phyloP scores from a whole-genome alignment of 2,329 filamentous ascomycete species.

The Exophiala sideris region DNA sequence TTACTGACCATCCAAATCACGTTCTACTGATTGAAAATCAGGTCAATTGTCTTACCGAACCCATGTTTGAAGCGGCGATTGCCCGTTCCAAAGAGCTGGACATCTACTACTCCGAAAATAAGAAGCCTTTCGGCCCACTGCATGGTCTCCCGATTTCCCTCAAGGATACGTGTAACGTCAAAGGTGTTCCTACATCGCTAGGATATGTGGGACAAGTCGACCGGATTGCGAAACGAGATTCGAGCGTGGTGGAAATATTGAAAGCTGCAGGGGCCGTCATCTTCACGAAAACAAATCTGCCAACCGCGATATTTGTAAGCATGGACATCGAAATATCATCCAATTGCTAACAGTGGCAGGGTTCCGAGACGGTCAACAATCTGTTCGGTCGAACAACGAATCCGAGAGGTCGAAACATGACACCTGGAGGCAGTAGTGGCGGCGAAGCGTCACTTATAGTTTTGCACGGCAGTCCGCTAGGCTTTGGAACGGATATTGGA shows the following conservation, averaged over 20 bases:
- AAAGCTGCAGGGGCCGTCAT: constrained; percentile 30
- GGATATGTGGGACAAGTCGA: constrained; percentile 31
- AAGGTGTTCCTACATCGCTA: constrained; percentile 26
- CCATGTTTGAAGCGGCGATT: constrained; percentile 29
- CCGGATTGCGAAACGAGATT: constrained; percentile 24
- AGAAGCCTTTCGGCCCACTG: constrained; percentile 3
- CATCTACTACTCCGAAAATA: constrained; percentile 32
- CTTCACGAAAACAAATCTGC: constrained; percentile 32
- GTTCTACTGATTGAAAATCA: too few species aligned
- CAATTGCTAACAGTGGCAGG: background rate
- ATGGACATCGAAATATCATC: background rate
- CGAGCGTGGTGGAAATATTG: constrained; percentile 29
- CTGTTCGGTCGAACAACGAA: constrained; percentile 46
- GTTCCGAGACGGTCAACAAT: constrained; percentile 32
- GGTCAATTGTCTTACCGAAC: constrained; percentile 34
- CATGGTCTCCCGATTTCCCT: constrained; percentile 59
- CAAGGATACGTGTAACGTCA: constrained; percentile 30
- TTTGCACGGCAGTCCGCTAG: constrained; percentile 47
- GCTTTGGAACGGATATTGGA: constrained; percentile 55
- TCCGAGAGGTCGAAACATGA: constrained; percentile 50
- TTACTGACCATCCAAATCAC: too few species aligned
- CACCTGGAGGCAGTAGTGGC: constrained; percentile 49
- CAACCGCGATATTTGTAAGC: constrained; percentile 30
- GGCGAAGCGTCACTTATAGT: constrained; percentile 52
- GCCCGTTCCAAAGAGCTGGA: constrained; percentile 45